Conservation (phyloP, 306 rosid genomes). For the Vicia faba region DNA sequence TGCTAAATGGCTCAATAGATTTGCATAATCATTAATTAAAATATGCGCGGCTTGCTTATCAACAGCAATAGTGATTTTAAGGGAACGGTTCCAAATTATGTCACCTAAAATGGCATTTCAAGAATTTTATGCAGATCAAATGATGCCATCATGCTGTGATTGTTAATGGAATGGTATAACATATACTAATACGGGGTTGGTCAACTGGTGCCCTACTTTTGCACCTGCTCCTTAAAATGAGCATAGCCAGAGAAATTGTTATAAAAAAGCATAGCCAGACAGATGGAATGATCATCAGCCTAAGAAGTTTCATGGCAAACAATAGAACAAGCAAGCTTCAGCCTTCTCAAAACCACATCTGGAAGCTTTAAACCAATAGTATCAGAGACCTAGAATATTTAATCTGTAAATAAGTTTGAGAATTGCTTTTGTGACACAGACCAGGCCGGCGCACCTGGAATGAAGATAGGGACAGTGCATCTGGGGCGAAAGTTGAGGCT, state of each 20-base stretch:
- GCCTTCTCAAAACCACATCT: not conserved
- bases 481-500: not conserved
- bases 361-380: not conserved
- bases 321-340: not conserved
- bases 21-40: constrained; percentile 4
- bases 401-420: not conserved
- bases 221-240: not conserved
- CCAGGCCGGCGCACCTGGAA: not conserved
- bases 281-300: not conserved
- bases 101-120: constrained; percentile 27
- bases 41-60: not conserved
- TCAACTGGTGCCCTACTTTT: constrained; percentile 21
- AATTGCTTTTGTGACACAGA: not conserved
- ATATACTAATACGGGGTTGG: constrained; percentile 2
- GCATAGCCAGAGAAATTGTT: too few relatives aligned
- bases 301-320: not conserved
- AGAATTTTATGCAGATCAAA: not conserved
- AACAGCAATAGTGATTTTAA: constrained; percentile 22
- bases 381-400: not conserved
- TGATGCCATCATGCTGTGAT: constrained; percentile 3
- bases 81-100: not conserved
- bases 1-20: constrained; percentile 19
- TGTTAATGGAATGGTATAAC: constrained; percentile 7
- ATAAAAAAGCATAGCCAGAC: too few relatives aligned
- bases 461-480: not conserved